These are phyloP conservation scores for Adansonia rubrostipa DNA, from an alignment of 441 rosid genomes.

Conservation along the genomic window DNA sequence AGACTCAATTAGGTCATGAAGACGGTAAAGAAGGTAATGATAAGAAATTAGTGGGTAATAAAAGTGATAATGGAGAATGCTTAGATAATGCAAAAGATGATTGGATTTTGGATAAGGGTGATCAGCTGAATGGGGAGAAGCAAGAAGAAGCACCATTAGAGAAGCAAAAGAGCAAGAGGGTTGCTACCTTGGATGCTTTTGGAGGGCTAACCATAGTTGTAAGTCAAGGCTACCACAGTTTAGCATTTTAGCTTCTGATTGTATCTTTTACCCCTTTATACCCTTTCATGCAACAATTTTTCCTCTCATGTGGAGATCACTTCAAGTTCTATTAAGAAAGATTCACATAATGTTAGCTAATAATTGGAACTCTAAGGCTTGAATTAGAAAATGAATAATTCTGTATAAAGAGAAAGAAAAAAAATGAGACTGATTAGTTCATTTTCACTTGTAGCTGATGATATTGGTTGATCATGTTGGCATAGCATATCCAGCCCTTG, in stretches of 20 bases:
- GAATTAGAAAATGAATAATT: not conserved
- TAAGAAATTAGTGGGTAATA: not conserved
- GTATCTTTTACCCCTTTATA: not conserved
- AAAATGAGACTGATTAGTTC: not conserved
- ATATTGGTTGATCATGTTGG: constrained; percentile 67
- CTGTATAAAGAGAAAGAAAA: not conserved
- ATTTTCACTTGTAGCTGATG: constrained; percentile 46
- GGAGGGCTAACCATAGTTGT: constrained; percentile 68
- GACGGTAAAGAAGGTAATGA: not conserved
- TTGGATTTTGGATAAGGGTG: not conserved
- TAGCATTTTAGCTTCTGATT: not conserved
- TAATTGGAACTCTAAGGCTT: not conserved
- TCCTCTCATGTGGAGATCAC: no score
- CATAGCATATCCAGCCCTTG: constrained; percentile 50
- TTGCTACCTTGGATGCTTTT: constrained; percentile 64
- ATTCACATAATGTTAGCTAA: not conserved
- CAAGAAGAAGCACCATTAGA: constrained; percentile 18
- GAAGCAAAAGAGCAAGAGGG: constrained; percentile 53
- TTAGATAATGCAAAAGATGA: not conserved
- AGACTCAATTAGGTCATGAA: constrained; percentile 3
- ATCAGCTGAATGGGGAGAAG: constrained; percentile 14
- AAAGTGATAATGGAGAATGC: not conserved
- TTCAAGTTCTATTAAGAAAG: not conserved
- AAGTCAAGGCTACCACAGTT: constrained; percentile 26
- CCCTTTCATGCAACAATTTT: not conserved